These are phyloP conservation scores for Cylindrodendrum hubeiense DNA, from an alignment of 2,329 filamentous ascomycete genomes.

Conservation along the genomic window DNA sequence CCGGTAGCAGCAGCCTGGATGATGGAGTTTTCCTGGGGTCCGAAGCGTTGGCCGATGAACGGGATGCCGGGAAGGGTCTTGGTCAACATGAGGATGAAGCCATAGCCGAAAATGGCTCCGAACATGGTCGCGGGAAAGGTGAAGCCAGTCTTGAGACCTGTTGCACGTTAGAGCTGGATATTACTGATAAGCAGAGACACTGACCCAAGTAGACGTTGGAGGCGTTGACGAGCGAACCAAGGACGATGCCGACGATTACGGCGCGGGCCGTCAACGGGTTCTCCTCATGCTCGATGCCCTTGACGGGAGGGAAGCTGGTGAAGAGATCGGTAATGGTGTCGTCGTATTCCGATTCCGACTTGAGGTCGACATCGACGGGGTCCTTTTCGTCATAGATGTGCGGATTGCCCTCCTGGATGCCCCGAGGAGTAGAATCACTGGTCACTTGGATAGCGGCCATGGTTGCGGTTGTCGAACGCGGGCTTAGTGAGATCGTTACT, in stretches of 20 bases:
- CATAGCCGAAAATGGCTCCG: constrained; percentile 70
- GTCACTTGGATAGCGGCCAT: constrained; percentile 7
- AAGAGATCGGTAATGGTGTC: constrained; percentile 52
- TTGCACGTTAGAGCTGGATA: constrained; percentile 21
- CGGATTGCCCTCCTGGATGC: not conserved
- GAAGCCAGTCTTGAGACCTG: constrained; percentile 64
- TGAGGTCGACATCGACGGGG: constrained; percentile 41
- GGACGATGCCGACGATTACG: constrained; percentile 65
- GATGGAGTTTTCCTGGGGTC: constrained; percentile 73
- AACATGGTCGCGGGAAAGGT: constrained; percentile 63
- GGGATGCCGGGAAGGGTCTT: constrained; percentile 62
- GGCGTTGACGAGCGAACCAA: constrained; percentile 71
- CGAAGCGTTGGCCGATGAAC: constrained; percentile 66
- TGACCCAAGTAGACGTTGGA: constrained; percentile 72
- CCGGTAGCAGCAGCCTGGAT: constrained; percentile 71
- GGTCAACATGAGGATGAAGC: constrained; percentile 66
- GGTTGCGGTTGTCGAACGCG: not conserved
- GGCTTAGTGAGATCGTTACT: no score
- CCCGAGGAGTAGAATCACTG: no score
- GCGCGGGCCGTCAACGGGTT: constrained; percentile 68
- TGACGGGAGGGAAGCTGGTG: constrained; percentile 55
- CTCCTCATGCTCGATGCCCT: constrained; percentile 57
- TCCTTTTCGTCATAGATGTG: constrained; percentile 40
- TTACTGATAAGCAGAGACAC: constrained; percentile 14
- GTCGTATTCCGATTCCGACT: constrained; percentile 44